These are phyloP conservation scores for Symbiodinium pilosum DNA, from an alignment of 73 alveolate genomes.

Conservation along the genomic window DNA sequence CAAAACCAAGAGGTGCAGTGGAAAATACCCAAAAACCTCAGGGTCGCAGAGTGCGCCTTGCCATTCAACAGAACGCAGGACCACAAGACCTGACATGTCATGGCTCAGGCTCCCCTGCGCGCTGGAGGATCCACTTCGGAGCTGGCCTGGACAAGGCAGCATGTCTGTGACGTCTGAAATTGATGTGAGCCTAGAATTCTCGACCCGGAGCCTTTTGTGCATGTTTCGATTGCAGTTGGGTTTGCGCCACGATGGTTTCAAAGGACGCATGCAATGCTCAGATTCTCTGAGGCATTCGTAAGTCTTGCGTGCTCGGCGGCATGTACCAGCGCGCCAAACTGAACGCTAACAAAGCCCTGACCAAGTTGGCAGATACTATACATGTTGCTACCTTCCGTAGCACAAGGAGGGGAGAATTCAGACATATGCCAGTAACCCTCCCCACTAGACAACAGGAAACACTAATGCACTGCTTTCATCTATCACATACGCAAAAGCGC, in stretches of 20 bases:
- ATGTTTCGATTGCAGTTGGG: no score
- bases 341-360: not conserved
- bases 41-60: no score
- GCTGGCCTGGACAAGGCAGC: constrained; percentile 34
- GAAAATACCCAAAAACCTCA: constrained; percentile 64
- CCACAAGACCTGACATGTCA: no score
- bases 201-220: no score
- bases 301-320: not conserved
- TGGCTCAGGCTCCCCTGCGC: not conserved
- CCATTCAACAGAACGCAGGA: no score
- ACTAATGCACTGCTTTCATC: constrained; percentile 47
- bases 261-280: no score
- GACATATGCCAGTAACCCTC: not conserved
- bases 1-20: constrained; percentile 57
- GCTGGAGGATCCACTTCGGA: constrained; percentile 77
- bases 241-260: no score
- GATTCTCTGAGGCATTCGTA: no score
- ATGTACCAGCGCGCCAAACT: not conserved
- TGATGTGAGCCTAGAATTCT: no score
- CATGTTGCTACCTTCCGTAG: not conserved
- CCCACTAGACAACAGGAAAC: constrained; percentile 62
- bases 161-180: no score
- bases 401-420: constrained; percentile 2
- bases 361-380: no score
- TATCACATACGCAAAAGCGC: constrained; percentile 71